Base-by-base conservation (phyloP, 106 monocot species). In the Apostasia shenzhenica region DNA sequence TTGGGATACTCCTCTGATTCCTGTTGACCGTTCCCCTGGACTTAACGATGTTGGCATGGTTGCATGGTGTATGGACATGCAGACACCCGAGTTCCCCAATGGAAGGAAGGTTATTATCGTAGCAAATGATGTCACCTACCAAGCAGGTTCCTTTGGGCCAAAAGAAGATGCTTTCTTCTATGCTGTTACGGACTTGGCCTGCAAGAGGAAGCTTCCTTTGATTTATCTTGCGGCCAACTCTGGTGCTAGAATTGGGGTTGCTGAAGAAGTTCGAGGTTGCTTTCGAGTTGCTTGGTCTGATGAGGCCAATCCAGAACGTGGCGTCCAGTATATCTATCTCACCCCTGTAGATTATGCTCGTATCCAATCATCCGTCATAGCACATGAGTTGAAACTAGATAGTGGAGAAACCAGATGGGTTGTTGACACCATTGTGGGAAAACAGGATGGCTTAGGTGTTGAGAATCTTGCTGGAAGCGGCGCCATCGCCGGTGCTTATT, bases 191-290 rank as follows among this genome's bases (percentile, higher is more conserved):
- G 79, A 92, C 61, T 73, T 99, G 14, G 90, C 97, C 2, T 88
- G 89, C 65, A 77, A 83, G 41, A 81, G 81, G 77, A 99, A 99
- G 70, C 59, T 90, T 7, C 97, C 97, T 69, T 74, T 99, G 47
- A 90, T 99, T 14, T 99, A 99, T 68, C 63, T 99, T 41, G 89
- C 97, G 48, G 97, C 97, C 48, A 99, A 92, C 63, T 86, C 97
- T 52, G 97, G 97, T 63, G 97, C 97, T 38, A 84, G 92, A 48
- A 83, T 99, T 58, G 92, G 92, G 4, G 90, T 82, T 12, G 97
- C 97, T 3, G 90, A 93, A 44, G 97, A 99, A 77, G 87, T 99
- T 2, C 84, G 85, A 57, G 69, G 83, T 45, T 93, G 97, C 81
- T 99, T 99, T 64, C 75, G 70, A 14, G 86, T 99, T 42, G 92